Evolutionary conservation across 257 asterid genomes (phyloP).

Genomic region (Craterostigma plantagineum): DNA sequence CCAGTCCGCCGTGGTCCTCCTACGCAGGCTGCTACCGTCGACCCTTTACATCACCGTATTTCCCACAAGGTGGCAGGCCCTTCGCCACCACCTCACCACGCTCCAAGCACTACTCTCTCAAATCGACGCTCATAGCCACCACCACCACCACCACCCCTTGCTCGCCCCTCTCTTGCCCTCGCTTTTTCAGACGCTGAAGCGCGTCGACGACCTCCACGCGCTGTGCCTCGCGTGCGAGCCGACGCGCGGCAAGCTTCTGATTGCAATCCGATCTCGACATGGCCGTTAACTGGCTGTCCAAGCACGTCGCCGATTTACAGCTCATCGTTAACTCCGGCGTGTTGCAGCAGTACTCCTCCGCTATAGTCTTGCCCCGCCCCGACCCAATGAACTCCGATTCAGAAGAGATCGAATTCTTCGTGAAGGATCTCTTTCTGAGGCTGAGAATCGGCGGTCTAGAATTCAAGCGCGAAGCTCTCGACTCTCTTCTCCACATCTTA

Average conservation of each 20-base stretch:
- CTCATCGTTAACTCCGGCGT: slow-evolving; percentile 82
- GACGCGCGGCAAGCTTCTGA: slow-evolving; percentile 65
- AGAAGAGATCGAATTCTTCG: slow-evolving; percentile 44
- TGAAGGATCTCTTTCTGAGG: slow-evolving; percentile 62
- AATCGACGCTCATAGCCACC: slow-evolving; percentile 52
- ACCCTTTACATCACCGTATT: slow-evolving; percentile 41
- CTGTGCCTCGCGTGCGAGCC: slow-evolving; percentile 37
- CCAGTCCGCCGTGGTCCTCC: slow-evolving; percentile 16
- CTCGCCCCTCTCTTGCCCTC: slow-evolving; percentile 45
- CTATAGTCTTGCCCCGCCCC: slow-evolving; percentile 80
- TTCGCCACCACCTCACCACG: slow-evolving; percentile 50
- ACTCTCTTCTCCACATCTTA: slow-evolving; percentile 16
- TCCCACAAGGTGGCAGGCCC: slow-evolving; percentile 57
- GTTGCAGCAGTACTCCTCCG: slow-evolving; percentile 65
- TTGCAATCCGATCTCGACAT: slow-evolving; percentile 99
- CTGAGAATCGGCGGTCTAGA: slow-evolving; percentile 87
- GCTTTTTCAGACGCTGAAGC: slow-evolving; percentile 38
- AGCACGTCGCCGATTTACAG: slow-evolving; percentile 50
- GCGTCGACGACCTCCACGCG: slow-evolving; percentile 32
- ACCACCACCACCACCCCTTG: slow-evolving; percentile 47
- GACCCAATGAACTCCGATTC: slow-evolving; percentile 22
- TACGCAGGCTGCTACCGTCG: slow-evolving; percentile 31
- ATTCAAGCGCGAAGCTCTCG: slow-evolving; percentile 77
- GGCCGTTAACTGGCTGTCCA: slow-evolving; percentile 70
- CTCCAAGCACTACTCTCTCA: slow-evolving; percentile 36